Evolutionary conservation across 164 flowering plant genomes (phyloP), one percentile per base, ranked within the genome.

Genomic region (Dillenia turbinata): DNA sequence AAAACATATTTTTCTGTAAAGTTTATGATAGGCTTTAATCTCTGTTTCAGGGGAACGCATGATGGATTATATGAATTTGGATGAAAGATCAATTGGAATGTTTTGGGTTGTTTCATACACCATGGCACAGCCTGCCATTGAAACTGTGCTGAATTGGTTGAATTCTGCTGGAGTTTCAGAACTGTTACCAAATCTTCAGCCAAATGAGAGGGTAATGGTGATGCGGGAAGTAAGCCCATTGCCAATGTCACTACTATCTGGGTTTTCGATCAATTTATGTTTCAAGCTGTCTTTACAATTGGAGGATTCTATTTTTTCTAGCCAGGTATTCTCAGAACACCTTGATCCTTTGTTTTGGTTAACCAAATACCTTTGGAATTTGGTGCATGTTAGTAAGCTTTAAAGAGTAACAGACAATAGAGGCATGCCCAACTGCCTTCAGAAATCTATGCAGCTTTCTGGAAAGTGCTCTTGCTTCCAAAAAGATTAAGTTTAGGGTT

Each of bases 81-180:
- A 95, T 79, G 97, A 92, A 44, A 80, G 91, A 65, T 88, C 99
- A 63, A 74, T 85, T 76, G 99, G 99, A 58, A 92, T 95, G 99
- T 92, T 92, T 82, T 95, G 99, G 99, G 97, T 95, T 62, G 92
- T 95, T 63, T 92, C 97, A 40, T 83, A 85, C 78, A 92, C 97
- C 43, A 90, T 90, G 92, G 91, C 94, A 24, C 97, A 87, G 53
- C 90, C 97, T 69, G 97, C 97, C 58, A 86, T 85, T 72, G 99
- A 95, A 52, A 87, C 87, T 52, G 81, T 95, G 59, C 82, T 87
- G 81, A 83, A 63, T 71, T 95, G 96, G 96, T 74, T 95, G 52
- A 69, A 79, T 33, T 81, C 97, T 61, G 86, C 85, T 71, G 97
- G 99, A 74, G 75, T 73, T 60, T 59, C 85, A 43, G 99, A 95